Evolutionary conservation across 495 filamentous ascomycete species (phyloP).

Genomic region (Aspergillus carlsbadensis): DNA sequence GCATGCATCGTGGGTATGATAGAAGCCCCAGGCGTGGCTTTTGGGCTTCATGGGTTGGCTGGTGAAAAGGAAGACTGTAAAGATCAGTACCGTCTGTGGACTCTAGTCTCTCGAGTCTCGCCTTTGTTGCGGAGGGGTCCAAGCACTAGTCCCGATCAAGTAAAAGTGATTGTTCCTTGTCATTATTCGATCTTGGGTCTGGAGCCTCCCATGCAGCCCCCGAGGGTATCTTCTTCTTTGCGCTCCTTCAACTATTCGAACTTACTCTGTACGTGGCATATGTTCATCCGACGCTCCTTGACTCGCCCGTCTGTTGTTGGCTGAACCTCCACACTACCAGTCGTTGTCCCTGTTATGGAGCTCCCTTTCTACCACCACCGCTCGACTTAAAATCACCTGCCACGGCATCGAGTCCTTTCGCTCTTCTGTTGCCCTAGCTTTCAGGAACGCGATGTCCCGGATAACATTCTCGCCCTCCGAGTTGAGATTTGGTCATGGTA

Average conservation of each 20-base stretch:
- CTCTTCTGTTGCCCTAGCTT: background rate
- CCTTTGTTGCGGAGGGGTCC: background rate
- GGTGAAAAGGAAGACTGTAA: background rate
- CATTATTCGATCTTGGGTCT: background rate
- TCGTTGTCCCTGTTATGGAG: slow-evolving; percentile 11
- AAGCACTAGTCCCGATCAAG: slow-evolving; percentile 30
- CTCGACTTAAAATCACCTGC: slow-evolving; percentile 7
- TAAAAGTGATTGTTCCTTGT: slow-evolving; percentile 9
- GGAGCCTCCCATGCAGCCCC: background rate
- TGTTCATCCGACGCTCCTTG: slow-evolving; percentile 13
- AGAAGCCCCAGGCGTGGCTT: slow-evolving; percentile 11
- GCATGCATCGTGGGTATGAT: slow-evolving; percentile 10
- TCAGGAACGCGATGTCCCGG: slow-evolving; percentile 33
- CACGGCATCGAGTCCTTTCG: slow-evolving; percentile 1
- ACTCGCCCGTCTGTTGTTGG: slow-evolving; percentile 10
- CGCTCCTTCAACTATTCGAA: too few relatives aligned
- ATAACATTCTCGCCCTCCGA: slow-evolving; percentile 29
- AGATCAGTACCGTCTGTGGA: background rate
- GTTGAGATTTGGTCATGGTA: slow-evolving; percentile 26
- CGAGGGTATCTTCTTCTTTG: background rate
- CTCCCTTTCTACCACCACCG: background rate
- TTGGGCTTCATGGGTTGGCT: slow-evolving; percentile 30
- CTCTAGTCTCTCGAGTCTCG: background rate
- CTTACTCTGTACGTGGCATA: slow-evolving; percentile 3
- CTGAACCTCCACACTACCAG: background rate